Percentiles rank a stretch among this genome's conserved stretches.
These are phyloP conservation scores for Coniophora puteana DNA, from an alignment of 1,284 basidiomycete genomes.

Conservation along the genomic window DNA sequence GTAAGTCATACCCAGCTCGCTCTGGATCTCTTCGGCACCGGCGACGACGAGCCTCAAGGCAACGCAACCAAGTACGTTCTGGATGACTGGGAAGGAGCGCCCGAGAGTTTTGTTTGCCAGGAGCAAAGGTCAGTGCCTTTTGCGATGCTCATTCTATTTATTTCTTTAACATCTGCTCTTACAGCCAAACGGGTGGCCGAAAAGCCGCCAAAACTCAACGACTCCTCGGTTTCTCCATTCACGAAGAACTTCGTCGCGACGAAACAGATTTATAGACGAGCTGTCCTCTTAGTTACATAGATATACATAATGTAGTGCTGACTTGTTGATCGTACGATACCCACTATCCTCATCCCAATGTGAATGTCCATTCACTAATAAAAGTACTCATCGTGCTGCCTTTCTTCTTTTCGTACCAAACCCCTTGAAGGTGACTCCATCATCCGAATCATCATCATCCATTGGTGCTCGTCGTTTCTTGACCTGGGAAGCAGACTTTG, in stretches of 20 bases:
- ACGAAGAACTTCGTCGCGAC: slow-evolving; percentile 59
- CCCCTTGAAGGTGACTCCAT: slow-evolving; percentile 63
- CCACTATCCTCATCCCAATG: background rate
- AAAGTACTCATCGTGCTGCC: slow-evolving; percentile 11
- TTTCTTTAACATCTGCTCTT: slow-evolving; percentile 9
- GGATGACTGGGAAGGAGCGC: slow-evolving; percentile 92
- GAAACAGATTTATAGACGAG: background rate
- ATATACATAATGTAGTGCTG: too few relatives aligned
- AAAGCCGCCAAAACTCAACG: slow-evolving; percentile 89
- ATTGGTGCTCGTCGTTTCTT: slow-evolving; percentile 37
- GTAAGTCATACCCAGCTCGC: slow-evolving; percentile 92
- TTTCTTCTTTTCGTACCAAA: slow-evolving; percentile 39
- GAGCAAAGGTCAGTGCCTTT: slow-evolving; percentile 68
- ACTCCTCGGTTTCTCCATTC: slow-evolving; percentile 81
- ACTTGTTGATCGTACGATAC: background rate
- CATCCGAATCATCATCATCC: slow-evolving; percentile 67
- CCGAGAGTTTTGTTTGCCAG: slow-evolving; percentile 94
- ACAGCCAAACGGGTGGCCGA: slow-evolving; percentile 82
- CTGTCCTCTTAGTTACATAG: background rate
- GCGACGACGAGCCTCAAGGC: slow-evolving; percentile 46
- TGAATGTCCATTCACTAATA: background rate
- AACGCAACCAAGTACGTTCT: slow-evolving; percentile 72
- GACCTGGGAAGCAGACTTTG: slow-evolving; percentile 11
- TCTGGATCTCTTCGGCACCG: slow-evolving; percentile 81
- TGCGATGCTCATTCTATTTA: slow-evolving; percentile 4